phyloP scores from a whole-genome alignment of 257 asterid species.

The Solanum paucissectum region DNA sequence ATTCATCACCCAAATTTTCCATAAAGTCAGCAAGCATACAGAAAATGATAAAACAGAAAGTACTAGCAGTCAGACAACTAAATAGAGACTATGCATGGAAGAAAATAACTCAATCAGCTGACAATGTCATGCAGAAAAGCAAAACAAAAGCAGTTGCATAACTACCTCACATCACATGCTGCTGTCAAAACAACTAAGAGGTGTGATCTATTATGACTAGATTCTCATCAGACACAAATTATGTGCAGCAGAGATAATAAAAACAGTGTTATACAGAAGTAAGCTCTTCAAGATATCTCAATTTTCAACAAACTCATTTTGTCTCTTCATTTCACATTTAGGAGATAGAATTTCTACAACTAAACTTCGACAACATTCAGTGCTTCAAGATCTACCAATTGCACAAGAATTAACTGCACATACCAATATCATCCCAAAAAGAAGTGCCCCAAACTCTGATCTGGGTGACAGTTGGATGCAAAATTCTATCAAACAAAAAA shows the following conservation, averaged over 20 bases:
- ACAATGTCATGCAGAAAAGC: not conserved
- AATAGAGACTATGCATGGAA: not conserved
- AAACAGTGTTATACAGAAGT: not conserved
- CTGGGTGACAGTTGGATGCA: not conserved
- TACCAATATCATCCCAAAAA: not conserved
- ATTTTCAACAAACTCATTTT: not conserved
- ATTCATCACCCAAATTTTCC: not conserved
- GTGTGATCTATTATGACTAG: not conserved
- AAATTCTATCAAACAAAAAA: not conserved
- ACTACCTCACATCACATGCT: not conserved
- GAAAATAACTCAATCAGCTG: not conserved
- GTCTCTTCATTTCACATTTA: not conserved
- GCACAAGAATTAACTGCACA: not conserved
- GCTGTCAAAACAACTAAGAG: not conserved
- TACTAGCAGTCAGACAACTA: not conserved
- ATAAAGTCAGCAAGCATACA: not conserved
- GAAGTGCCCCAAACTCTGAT: not conserved
- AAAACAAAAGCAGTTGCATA: not conserved
- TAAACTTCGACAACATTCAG: not conserved
- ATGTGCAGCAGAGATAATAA: not conserved
- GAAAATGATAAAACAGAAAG: not conserved
- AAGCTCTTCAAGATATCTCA: not conserved
- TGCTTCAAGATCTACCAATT: not conserved
- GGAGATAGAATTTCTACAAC: not conserved
- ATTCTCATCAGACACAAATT: not conserved